Conservation (phyloP, 2,329 filamentous ascomycete species). For the Aschersonia sp. region DNA sequence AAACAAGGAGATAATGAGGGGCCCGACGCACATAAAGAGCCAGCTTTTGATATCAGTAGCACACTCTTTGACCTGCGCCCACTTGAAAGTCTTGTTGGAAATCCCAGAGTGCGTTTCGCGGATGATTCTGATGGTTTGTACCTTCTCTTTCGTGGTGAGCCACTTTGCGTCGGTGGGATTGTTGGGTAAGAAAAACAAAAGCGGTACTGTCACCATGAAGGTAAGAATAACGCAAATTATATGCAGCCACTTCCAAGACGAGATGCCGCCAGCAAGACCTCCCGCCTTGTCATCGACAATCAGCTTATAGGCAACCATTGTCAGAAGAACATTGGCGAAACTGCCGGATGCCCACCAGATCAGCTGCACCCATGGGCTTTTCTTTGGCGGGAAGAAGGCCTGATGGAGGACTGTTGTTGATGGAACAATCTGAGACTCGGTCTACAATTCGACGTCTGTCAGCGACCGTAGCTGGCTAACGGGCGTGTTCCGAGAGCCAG, state of each 20-base stretch:
- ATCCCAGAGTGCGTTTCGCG: conserved; percentile 9
- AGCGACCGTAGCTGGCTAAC: too few species aligned
- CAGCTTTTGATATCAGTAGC: conserved; percentile 10
- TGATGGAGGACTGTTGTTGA: conserved; percentile 14
- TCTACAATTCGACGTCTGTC: conserved; percentile 1
- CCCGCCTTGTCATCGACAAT: conserved; percentile 8
- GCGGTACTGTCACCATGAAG: conserved; percentile 14
- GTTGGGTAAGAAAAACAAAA: conserved; percentile 9
- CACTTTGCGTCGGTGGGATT: conserved; percentile 9
- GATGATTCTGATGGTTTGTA: conserved; percentile 9
- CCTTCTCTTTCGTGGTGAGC: conserved; percentile 8
- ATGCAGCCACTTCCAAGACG: conserved; percentile 33
- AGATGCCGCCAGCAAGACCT: conserved; percentile 6
- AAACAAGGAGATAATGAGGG: background rate
- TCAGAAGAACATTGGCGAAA: conserved; percentile 13
- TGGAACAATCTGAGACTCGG: conserved; percentile 13
- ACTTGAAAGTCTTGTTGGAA: conserved; percentile 10
- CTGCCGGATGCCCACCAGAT: conserved; percentile 14
- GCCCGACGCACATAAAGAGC: conserved; percentile 5
- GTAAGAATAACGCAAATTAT: conserved; percentile 39
- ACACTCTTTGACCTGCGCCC: conserved; percentile 9
- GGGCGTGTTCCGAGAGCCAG: background rate
- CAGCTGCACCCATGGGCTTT: conserved; percentile 14
- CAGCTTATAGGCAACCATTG: conserved; percentile 14
- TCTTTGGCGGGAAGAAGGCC: conserved; percentile 13